Base-by-base conservation (phyloP, 352 stramenopile genomes). In the Elongisporangium undulatum region DNA sequence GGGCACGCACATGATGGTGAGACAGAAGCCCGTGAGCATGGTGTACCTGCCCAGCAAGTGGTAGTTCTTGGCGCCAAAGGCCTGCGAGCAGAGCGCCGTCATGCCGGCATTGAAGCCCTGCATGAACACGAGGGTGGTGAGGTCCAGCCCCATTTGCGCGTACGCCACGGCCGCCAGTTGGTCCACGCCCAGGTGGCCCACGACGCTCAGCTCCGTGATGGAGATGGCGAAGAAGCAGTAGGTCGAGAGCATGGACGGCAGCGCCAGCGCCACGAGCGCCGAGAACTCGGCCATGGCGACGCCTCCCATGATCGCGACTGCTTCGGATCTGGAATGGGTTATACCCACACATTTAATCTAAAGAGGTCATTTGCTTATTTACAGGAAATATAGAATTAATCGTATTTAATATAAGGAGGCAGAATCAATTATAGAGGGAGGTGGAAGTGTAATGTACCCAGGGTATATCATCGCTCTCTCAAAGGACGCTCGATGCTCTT, bases 51-150 rank as follows among this genome's bases (percentile, higher is more conserved):
- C 77, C n/a, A 92, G 59, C 20, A 95, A 55, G 16, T 82, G 66
- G 52, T 74, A 92, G 68, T 95, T 95, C 54, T 87, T 87, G 55
- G 86, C 85, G 17, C 88, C 88, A 51, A 94, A 92, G 20, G 87
- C 87, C 58, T 96, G 87, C 50, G 83, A 92, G 62, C 75, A 90
- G 19, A 96, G 77, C 51, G 82, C 66, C 62, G 91, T 95, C 62
- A 94, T 82, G 23, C 84, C 84, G 51, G 81, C 69, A 58, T 89
- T 90, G 56, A 94, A 89, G 48, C 85, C 77, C 56, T 92, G 84
- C 77, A 90, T 90, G 61, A 90, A 85, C 20, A 94, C 68, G 29
- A 90, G 75, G 49, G 82, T 87, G 10, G 77, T 84, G 41, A 94
- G 77, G 53, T 93, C 81, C 52, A 93, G 74, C 24, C 82, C 78